Base-by-base conservation (phyloP, 1,284 basidiomycete species). In the Sporisorium sorghi region DNA sequence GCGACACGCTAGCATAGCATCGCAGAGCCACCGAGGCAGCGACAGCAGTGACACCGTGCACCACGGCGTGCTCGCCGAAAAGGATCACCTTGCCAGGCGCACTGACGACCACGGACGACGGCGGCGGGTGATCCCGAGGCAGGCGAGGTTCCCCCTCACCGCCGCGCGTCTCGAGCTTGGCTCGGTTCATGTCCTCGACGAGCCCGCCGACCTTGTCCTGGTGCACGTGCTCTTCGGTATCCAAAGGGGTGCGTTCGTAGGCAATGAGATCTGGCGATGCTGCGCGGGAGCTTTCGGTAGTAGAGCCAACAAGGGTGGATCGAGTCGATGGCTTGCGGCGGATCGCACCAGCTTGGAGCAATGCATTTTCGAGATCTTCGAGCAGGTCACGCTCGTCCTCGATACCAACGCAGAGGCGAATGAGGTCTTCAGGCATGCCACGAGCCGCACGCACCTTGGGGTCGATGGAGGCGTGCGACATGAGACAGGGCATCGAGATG, bases 401-500 rank as follows among this genome's bases (percentile, higher is more conserved):
- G 77, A 99, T 99, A 74, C 97, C 97, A 78, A 99, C 94, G 83
- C 97, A 99, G 35, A 99, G 89, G 49, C 97, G 92, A 81, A 99
- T 98, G 60, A 99, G 89, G 85, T 99, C 93, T 85, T 99, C 97
- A 26, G 96, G 97, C 30, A 99, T 88, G 50, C 95, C 94, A 65
- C 97, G 92, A 56, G 91, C 94, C 28, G 93, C 94, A 37, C 97
- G 91, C 23, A 91, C 90, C 35, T 93, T 92, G 32, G 96, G 90
- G 82, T 97, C 94, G 78, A 99, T 99, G 40, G 95, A 98, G 28
- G 97, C 95, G 86, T 99, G 97, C 26, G 94, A 97, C 97, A 99
- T 99, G 78, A 95, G 90, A 85, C 97, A 99, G 46, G 97, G 97
- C 97, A 99, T 99, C 78, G 93, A 95, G 86, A 99, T 99, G 84